Evolutionary conservation across 768 basidiomycete species (phyloP).

Genomic region (Amanita muscaria): DNA sequence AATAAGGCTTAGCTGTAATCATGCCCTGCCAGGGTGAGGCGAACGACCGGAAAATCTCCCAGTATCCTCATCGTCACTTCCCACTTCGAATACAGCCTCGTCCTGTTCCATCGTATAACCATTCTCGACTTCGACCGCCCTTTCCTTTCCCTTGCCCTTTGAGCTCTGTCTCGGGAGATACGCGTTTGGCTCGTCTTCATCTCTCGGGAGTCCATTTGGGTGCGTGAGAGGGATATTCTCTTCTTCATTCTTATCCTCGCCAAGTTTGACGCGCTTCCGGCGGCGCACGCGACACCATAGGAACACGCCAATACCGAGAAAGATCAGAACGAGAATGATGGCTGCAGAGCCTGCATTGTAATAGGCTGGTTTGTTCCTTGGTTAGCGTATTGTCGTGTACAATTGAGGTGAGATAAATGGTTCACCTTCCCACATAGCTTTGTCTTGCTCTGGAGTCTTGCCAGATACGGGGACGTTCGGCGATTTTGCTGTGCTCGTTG

Average conservation of each 20-base stretch:
- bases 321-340: conserved; percentile 71
- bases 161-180: neutral
- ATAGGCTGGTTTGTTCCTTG: conserved; percentile 48
- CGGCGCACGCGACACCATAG: conserved; percentile 71
- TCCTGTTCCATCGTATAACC: conserved; percentile 1
- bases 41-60: neutral
- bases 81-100: conserved; percentile 5
- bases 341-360: conserved; percentile 89
- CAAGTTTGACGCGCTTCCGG: conserved; percentile 33
- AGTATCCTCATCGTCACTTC: conserved; percentile 6
- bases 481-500: conserved; percentile 30
- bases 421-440: conserved; percentile 88
- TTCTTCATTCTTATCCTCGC: conserved; percentile 38
- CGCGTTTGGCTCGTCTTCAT: neutral
- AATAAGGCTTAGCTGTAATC: neutral
- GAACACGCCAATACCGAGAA: conserved; percentile 58
- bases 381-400: neutral
- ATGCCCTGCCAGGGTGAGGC: neutral
- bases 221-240: conserved; percentile 5
- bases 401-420: conserved; percentile 6
- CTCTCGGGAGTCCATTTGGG: conserved; percentile 1
- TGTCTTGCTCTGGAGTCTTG: conserved; percentile 68
- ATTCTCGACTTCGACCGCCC: neutral
- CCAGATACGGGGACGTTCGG: conserved; percentile 30
- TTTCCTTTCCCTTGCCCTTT: conserved; percentile 4